These are phyloP conservation scores for Aspergillus sparsus DNA, from an alignment of 495 filamentous ascomycete species.

Conservation along the genomic window DNA sequence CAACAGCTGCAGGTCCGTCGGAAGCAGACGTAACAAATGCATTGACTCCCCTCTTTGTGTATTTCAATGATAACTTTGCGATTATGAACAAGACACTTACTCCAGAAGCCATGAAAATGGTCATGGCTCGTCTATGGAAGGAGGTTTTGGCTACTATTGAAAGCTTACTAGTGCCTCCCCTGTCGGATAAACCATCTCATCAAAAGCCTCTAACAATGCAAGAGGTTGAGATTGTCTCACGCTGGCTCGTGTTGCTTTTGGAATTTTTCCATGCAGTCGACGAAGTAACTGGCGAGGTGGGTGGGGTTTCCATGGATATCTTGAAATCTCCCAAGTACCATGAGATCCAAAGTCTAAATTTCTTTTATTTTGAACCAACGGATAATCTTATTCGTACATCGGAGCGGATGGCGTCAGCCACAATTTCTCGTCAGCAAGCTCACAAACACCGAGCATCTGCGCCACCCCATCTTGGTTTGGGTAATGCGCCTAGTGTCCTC, in stretches of 20 bases:
- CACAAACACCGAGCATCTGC: slow-evolving; percentile 71
- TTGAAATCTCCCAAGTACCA: slow-evolving; percentile 97
- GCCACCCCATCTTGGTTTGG: slow-evolving; percentile 60
- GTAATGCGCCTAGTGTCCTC: slow-evolving; percentile 64
- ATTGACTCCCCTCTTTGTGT: slow-evolving; percentile 85
- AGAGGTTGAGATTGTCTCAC: slow-evolving; percentile 92
- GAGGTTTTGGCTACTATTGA: slow-evolving; percentile 93
- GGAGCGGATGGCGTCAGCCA: slow-evolving; percentile 91
- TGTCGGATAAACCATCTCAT: slow-evolving; percentile 91
- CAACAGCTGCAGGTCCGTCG: slow-evolving; percentile 60
- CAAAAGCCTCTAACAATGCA: slow-evolving; percentile 85
- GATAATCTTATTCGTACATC: slow-evolving; percentile 89
- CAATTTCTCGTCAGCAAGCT: slow-evolving; percentile 71
- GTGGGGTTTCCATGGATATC: slow-evolving; percentile 86
- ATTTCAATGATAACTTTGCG: slow-evolving; percentile 98
- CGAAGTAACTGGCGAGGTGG: slow-evolving; percentile 78
- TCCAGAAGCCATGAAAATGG: slow-evolving; percentile 87
- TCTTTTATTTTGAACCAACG: slow-evolving; percentile 96
- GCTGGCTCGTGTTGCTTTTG: slow-evolving; percentile 89
- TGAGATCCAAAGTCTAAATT: slow-evolving; percentile 91
- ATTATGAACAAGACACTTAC: slow-evolving; percentile 98
- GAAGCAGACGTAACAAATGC: slow-evolving; percentile 76
- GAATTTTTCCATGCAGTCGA: slow-evolving; percentile 95
- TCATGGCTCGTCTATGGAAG: slow-evolving; percentile 99
- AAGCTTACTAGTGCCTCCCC: slow-evolving; percentile 83